Percentiles rank a stretch among this genome's conserved stretches.
phyloP scores from a whole-genome alignment of 805 yeast genomes.

The Candida stauntonica region DNA sequence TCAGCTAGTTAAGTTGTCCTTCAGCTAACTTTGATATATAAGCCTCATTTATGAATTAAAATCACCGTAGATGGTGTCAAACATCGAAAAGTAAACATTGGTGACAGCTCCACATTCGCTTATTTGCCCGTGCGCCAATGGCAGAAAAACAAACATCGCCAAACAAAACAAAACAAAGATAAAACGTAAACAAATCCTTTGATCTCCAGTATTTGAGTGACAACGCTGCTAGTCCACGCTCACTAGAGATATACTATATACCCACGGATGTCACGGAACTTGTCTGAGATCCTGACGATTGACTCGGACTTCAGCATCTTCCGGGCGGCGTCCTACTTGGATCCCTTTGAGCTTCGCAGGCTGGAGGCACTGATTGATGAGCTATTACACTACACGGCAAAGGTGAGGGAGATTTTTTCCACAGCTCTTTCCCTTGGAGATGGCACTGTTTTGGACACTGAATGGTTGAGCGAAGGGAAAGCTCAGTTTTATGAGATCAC shows the following conservation, averaged over 20 bases:
- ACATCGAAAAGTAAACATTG: no score
- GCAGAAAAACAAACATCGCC: constrained; percentile 6
- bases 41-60: background rate
- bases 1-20: no score
- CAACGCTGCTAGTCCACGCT: no score
- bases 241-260: no score
- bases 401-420: constrained; percentile 16
- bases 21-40: no score
- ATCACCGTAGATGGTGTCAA: no score
- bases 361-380: constrained; percentile 21
- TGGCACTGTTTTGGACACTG: constrained; percentile 8
- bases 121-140: constrained; percentile 1
- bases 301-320: constrained; percentile 25
- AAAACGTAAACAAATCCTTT: constrained; percentile 6
- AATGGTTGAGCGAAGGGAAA: constrained; percentile 34
- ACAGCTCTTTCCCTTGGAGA: constrained; percentile 4
- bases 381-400: constrained; percentile 18
- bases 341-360: constrained; percentile 23
- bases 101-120: no score
- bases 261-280: constrained; percentile 1
- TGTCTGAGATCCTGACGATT: constrained; percentile 24
- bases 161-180: constrained; percentile 6
- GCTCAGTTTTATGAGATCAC: constrained; percentile 30
- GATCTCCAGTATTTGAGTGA: no score
- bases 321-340: constrained; percentile 22